Base-by-base conservation (phyloP, 78 protist genomes). In the Chrysochromulina tobinii region DNA sequence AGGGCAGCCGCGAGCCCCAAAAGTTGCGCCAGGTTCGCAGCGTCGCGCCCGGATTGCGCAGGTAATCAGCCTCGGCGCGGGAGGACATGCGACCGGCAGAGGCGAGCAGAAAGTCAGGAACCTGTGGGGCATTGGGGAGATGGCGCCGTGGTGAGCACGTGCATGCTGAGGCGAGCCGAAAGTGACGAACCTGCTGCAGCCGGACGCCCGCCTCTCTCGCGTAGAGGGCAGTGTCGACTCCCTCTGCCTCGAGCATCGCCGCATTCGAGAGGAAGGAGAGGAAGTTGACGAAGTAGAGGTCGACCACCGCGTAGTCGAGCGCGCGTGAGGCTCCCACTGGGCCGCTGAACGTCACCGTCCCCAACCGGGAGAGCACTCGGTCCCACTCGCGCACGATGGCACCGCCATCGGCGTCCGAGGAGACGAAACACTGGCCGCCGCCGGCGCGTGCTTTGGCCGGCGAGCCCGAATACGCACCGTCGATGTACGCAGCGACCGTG, bases 281-380 rank as follows among this genome's bases (percentile, higher is more conserved):
- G 48, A 61, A 2, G 18, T 4, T 87, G 48, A 50, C 68, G 54
- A 87, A 23, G 50, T 55, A 4, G 48, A 87, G 4, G 68, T 87
- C 90, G 48, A 87, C 90, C 66, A 61, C 90, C 17, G 90, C 90
- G 38, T 87, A 87, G 90, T 87, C 90, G 9, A 87, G 50, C 21
- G 90, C 90, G 14, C 72, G 8, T 2, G 50, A 17, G 55, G 90
- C 90, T 12, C 90, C 90, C 66, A 66, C 59, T 2, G 15, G 66
- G 7, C 75, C 75, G 12, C 68, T 7, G 72, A 21, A 87, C 7
- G 61, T 59, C 18, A 23, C 27, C 21, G 9, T 11, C 23, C 90
- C 90, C 18, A 87, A 7, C 27, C 7, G 23, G 3, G 7, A 9
- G 21, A 87, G 79, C n/a, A 59, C 38, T 38, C 38, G 27, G 3